Base-by-base conservation (phyloP, 805 yeast genomes). In the Priceomyces carsonii region DNA sequence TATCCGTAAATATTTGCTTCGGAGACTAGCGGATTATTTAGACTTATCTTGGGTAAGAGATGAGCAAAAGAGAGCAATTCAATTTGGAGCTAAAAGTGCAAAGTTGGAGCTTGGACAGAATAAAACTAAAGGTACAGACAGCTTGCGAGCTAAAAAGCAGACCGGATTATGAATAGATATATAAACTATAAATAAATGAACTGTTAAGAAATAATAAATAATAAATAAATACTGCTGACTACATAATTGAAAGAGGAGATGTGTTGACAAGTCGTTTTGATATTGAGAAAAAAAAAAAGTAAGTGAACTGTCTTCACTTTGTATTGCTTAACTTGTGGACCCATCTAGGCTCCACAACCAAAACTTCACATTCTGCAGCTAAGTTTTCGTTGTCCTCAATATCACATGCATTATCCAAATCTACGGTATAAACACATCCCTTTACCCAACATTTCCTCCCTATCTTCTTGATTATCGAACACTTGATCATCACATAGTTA, bases 1-100 rank as follows among this genome's bases (percentile, higher is more conserved):
- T 2, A 54, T 45, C 1, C 49, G 73, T 39, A 89, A 89, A 54
- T 63, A 59, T 42, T 58, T 84, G 1, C 60, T 93, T 26, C 60
- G 98, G 32, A 58, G 64, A 32, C 51, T 85, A 6, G 96, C 97
- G 0, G 45, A 44, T 0, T 55, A 48, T 0, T 45, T 82, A 13
- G 74, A 72, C 0, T 53, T 87, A 21, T 54, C 44, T 0, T 72
- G 70, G 55, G 93, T 89, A 0, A 63, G 79, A 12, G 65, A 69
- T 15, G 98, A 93, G 53, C 78, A 84, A 1, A 93, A 93, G 54
- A 69, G 99, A 30, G 99, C 99, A 0, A 89, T 93, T 41, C 99
- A 93, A 54, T 93, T 93, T 59, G 99, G 99, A 0, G 86, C 98
- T 0, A 81, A 85, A 44, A 83, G 95, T 53, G 99, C 99, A 1